Evolutionary conservation across 306 rosid genomes (phyloP), one percentile per base, ranked within the genome.

Genomic region (Fragaria nilgerrensis): DNA sequence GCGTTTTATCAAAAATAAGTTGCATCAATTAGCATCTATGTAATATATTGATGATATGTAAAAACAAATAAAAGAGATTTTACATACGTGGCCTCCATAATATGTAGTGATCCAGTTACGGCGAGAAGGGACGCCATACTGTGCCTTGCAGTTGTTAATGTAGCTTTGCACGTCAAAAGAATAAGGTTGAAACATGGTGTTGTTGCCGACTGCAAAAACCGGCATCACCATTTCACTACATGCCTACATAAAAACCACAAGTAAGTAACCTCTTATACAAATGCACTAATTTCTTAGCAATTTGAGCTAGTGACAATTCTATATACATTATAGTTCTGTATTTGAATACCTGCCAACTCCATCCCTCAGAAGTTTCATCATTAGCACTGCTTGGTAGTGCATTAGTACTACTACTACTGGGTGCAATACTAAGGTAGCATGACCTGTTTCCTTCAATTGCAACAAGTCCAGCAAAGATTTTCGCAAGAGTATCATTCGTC

Each of bases 31-130:
- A 32, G 34, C 34, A 32, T 32, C 34, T 32, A 32, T 32, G 34
- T 32, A 32, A 32, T 32, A 32, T 32, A 32, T 32, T 32, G 34
- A 32, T 32, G 34, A 32, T 32, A 32, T 32, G 34, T 32, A 32
- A 32, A 32, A 32, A 32, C 34, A 32, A 32, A 32, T 32, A 32
- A 32, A 32, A 2, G 47, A 43, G 16, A 15, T 50, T 50, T 6
- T n/a, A 61, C 95, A 52, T 81, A 90, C 97, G 67, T 90, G 85
- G 73, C 93, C 95, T 58, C 97, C 95, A 70, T 84, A 92, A 58
- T 89, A 88, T 55, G 84, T 82, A 41, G 89, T 85, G 72, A 81
- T 77, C 95, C 90, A 92, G 47, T 90, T 84, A 14, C 91, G 90
- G 0, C 91, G 86, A 78, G 97, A 89, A 17, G 82, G 76, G 59